phyloP scores from a whole-genome alignment of 192 early-diverging fungal genomes.

The Geranomyces michiganensis region DNA sequence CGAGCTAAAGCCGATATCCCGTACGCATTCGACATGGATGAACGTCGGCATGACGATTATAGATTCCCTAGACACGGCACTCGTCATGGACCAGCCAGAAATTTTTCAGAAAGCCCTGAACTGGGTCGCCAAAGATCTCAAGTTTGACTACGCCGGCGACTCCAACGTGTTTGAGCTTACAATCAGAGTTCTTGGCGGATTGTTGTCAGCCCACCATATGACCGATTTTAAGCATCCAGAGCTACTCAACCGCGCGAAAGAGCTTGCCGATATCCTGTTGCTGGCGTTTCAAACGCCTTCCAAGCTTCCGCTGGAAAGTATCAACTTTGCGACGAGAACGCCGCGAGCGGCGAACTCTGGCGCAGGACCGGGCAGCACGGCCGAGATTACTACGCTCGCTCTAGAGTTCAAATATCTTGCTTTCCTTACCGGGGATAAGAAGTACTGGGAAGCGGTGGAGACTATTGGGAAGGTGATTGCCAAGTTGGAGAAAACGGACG shows the following conservation, averaged over 20 bases:
- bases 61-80: constrained; percentile 83
- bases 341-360: constrained; percentile 13
- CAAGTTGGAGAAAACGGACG: constrained; percentile 49
- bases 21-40: constrained; percentile 71
- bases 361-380: constrained; percentile 16
- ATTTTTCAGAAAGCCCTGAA: constrained; percentile 73
- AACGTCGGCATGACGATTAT: constrained; percentile 80
- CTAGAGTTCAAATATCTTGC: constrained; percentile 68
- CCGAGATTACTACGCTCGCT: constrained; percentile 84
- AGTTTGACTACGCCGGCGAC: constrained; percentile 62
- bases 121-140: constrained; percentile 62
- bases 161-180: constrained; percentile 82
- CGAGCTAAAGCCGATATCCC: constrained; percentile 78
- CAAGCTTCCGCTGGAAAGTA: background rate
- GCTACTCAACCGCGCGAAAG: constrained; percentile 70
- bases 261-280: constrained; percentile 75
- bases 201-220: constrained; percentile 80
- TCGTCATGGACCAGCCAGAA: constrained; percentile 70
- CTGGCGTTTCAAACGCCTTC: constrained; percentile 67
- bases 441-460: constrained; percentile 64
- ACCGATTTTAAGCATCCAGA: constrained; percentile 60
- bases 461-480: constrained; percentile 62
- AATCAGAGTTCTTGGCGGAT: constrained; percentile 82
- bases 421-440: constrained; percentile 58
- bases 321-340: constrained; percentile 25